Percentiles rank a stretch among this genome's conserved stretches.
Conservation (phyloP, 2,329 filamentous ascomycete species). For the Colletotrichum kahawae region DNA sequence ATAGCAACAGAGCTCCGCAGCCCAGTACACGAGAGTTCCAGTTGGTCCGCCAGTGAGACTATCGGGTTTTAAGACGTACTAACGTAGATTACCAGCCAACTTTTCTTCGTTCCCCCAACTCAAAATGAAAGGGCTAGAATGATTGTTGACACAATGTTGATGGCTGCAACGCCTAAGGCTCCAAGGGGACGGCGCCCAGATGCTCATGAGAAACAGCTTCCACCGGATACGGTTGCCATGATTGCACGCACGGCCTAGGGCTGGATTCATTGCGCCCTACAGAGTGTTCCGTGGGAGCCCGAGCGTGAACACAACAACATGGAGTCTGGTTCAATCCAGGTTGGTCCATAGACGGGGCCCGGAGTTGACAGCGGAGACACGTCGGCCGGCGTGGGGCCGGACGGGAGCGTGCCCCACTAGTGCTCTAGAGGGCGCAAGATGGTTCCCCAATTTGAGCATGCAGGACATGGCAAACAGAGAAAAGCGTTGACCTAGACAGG, state of each 20-base stretch:
- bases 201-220: not conserved
- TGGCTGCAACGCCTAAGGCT: not conserved
- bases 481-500: not conserved
- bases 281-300: not conserved
- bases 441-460: not conserved
- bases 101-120: not conserved
- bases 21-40: not conserved
- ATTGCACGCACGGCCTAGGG: not conserved
- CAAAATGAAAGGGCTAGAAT: not conserved
- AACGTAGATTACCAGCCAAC: not conserved
- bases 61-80: not conserved
- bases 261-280: not conserved
- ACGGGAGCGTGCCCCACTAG: not conserved
- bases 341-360: not conserved
- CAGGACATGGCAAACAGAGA: not conserved
- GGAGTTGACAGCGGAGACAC: slow-evolving; percentile 2
- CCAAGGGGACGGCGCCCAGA: not conserved
- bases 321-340: not conserved
- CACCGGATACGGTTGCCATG: not conserved
- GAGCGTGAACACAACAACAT: not conserved
- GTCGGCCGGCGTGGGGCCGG: slow-evolving; percentile 1
- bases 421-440: not conserved
- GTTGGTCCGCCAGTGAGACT: not conserved
- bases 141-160: not conserved
- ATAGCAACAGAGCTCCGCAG: not conserved